phyloP scores from a whole-genome alignment of 208 protist genomes.

The Trypanosoma grayi region DNA sequence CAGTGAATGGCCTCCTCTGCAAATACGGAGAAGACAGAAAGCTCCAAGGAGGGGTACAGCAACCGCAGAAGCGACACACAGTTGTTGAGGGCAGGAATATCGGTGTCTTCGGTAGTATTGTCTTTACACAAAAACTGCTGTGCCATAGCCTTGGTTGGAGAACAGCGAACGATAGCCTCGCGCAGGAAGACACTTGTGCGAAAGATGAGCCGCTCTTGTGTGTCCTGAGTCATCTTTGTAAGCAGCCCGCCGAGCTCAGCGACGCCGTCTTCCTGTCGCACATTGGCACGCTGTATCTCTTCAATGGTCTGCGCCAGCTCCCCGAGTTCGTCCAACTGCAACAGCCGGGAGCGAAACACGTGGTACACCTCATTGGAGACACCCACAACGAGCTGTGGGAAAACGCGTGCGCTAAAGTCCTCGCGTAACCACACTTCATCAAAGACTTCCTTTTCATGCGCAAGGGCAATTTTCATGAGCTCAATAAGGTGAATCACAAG shows the following conservation, averaged over 20 bases:
- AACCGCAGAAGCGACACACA: constrained; percentile 61
- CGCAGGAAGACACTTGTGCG: constrained; percentile 75
- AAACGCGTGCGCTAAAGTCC: constrained; percentile 50
- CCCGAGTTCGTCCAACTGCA: constrained; percentile 72
- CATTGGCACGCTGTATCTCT: constrained; percentile 53
- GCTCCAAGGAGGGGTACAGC: constrained; percentile 82
- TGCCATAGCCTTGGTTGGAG: constrained; percentile 37
- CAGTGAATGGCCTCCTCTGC: constrained; percentile 82
- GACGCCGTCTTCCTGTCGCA: constrained; percentile 32
- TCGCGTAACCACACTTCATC: constrained; percentile 75
- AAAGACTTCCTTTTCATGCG: constrained; percentile 51
- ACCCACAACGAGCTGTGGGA: constrained; percentile 52
- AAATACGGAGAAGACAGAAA: constrained; percentile 85
- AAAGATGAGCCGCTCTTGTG: constrained; percentile 84
- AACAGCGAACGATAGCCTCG: constrained; percentile 43
- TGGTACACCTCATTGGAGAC: constrained; percentile 76
- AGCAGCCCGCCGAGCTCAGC: constrained; percentile 54
- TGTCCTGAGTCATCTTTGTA: constrained; percentile 82
- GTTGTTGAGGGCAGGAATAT: constrained; percentile 49
- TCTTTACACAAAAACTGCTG: constrained; percentile 29
- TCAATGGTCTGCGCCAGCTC: constrained; percentile 71
- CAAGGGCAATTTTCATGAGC: constrained; percentile 56
- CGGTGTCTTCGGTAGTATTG: constrained; percentile 12
- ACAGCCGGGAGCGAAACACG: constrained; percentile 73
- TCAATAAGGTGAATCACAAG: constrained; percentile 51